Conservation (phyloP, 2,329 filamentous ascomycete genomes). For the Sarocladiaceae sp. region DNA sequence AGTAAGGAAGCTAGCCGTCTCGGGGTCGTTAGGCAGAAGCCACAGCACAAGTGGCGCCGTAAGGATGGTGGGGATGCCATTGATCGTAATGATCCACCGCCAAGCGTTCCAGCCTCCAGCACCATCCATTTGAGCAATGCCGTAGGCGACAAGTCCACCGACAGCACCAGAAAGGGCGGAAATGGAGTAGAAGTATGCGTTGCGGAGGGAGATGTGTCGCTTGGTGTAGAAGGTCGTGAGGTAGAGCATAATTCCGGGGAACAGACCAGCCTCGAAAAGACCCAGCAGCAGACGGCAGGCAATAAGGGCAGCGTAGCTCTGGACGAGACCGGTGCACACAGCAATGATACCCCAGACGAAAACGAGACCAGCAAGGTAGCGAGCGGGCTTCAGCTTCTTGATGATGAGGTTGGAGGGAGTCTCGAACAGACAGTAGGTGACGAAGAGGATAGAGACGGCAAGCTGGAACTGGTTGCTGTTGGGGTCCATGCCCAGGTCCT, state of each 20-base stretch:
- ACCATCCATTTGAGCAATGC: constrained; percentile 59
- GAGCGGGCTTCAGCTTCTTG: constrained; percentile 32
- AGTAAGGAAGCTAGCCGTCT: constrained; percentile 12
- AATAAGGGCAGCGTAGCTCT: constrained; percentile 50
- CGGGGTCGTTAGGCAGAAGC: constrained; percentile 11
- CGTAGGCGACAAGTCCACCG: constrained; percentile 56
- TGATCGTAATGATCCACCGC: constrained; percentile 64
- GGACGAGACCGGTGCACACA: constrained; percentile 51
- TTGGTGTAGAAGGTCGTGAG: constrained; percentile 15
- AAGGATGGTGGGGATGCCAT: constrained; percentile 29
- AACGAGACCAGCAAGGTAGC: constrained; percentile 41
- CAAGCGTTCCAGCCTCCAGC: constrained; percentile 45
- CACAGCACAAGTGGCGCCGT: constrained; percentile 9
- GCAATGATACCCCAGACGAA: constrained; percentile 49
- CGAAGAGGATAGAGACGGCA: constrained; percentile 38
- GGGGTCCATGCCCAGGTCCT: constrained; percentile 47
- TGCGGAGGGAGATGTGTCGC: constrained; percentile 13
- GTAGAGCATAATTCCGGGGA: constrained; percentile 55
- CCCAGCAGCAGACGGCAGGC: constrained; percentile 55
- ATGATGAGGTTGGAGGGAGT: constrained; percentile 36
- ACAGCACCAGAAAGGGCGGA: constrained; percentile 57
- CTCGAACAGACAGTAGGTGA: constrained; percentile 36
- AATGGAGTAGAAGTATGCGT: constrained; percentile 28
- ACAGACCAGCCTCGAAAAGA: constrained; percentile 55
- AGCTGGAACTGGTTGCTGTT: constrained; percentile 54